These are phyloP conservation scores for Leccinum fibrillosum DNA, from an alignment of 768 basidiomycete species.

Conservation along the genomic window DNA sequence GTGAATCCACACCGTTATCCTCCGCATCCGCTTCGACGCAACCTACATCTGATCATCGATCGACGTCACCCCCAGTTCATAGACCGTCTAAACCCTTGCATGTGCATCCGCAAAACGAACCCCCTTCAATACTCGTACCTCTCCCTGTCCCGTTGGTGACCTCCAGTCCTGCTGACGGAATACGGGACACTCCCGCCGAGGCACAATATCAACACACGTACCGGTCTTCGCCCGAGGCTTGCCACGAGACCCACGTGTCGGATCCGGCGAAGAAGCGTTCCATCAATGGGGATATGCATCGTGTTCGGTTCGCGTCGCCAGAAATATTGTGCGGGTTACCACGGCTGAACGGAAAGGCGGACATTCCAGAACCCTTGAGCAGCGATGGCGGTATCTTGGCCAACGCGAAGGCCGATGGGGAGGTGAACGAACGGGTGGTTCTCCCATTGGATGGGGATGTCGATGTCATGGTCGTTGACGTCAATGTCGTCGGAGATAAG, in stretches of 20 bases:
- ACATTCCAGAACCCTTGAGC: constrained; percentile 1
- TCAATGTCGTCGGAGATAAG: constrained; percentile 5
- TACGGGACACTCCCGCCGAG: constrained; percentile 26
- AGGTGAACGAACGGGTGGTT: background rate
- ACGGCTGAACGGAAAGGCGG: constrained; percentile 4
- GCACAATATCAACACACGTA: constrained; percentile 17
- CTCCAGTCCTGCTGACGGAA: constrained; percentile 8
- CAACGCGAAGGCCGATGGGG: background rate
- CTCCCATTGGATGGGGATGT: constrained; percentile 4
- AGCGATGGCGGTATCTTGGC: background rate
- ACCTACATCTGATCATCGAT: background rate
- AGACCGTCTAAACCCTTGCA: constrained; percentile 28
- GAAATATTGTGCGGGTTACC: constrained; percentile 22
- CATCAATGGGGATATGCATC: constrained; percentile 15
- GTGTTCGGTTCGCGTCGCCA: constrained; percentile 32
- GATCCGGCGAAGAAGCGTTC: constrained; percentile 14
- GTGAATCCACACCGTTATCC: constrained; percentile 1
- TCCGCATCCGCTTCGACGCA: background rate
- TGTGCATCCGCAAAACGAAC: constrained; percentile 25
- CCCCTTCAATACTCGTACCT: background rate
- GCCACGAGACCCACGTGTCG: background rate
- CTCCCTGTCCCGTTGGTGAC: constrained; percentile 9
- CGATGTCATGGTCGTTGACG: constrained; percentile 25
- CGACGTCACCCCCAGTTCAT: constrained; percentile 12
- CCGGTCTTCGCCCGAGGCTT: constrained; percentile 14